phyloP scores from a whole-genome alignment of 306 rosid genomes.

The Astragalus membranaceus region DNA sequence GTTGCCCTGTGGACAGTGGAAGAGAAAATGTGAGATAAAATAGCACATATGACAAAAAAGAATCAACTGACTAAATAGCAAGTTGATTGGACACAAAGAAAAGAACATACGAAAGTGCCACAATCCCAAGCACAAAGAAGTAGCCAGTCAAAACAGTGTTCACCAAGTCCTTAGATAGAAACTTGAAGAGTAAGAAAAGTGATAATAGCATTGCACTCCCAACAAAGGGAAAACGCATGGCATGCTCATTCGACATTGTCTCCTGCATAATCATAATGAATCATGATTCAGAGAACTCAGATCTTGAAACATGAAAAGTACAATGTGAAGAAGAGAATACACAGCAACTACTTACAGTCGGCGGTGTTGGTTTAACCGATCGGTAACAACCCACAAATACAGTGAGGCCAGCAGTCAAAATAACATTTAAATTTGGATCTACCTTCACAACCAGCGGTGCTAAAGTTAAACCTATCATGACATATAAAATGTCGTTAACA shows the following conservation, averaged over 20 bases:
- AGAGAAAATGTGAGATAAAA: conserved; percentile 11
- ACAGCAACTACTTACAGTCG: conserved; percentile 52
- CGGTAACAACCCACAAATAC: conserved; percentile 96
- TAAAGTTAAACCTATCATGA: conserved; percentile 67
- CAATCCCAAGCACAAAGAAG: conserved; percentile 95
- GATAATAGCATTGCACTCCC: conserved; percentile 99
- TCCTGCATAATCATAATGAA: conserved; percentile 55
- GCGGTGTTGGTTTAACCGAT: conserved; percentile 96
- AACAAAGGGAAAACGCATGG: conserved; percentile 98
- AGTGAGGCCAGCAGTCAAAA: conserved; percentile 78
- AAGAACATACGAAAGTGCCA: conserved; percentile 86
- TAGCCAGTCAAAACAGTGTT: conserved; percentile 91
- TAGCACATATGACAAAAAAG: background rate
- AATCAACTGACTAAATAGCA: background rate
- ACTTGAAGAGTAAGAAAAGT: conserved; percentile 92
- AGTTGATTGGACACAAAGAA: background rate
- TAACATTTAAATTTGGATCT: conserved; percentile 82
- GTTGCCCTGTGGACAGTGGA: conserved; percentile 70
- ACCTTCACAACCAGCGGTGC: conserved; percentile 92
- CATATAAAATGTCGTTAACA: background rate
- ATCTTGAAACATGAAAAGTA: background rate
- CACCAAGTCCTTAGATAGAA: conserved; percentile 96
- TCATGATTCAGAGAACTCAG: conserved; percentile 6
- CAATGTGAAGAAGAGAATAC: background rate
- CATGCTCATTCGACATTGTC: conserved; percentile 98